Conservation (phyloP, 2,329 filamentous ascomycete species). For the Chaetomium strumarium region DNA sequence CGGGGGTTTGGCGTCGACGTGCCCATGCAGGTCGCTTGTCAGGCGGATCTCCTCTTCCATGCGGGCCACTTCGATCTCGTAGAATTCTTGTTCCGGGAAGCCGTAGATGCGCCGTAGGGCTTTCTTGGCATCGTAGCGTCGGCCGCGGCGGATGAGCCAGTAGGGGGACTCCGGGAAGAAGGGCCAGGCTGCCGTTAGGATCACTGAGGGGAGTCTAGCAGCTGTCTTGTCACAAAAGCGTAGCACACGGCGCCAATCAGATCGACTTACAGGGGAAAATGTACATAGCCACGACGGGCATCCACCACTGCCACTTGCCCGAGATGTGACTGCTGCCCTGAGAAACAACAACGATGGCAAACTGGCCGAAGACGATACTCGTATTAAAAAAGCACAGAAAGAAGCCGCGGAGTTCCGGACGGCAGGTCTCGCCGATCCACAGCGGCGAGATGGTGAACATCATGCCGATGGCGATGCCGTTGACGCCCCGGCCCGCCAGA, state of each 20-base stretch:
- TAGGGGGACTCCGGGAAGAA: slow-evolving; percentile 3
- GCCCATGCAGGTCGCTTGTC: not conserved
- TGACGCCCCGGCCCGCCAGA: slow-evolving; percentile 1
- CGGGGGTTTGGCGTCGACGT: not conserved
- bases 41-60: slow-evolving; percentile 4
- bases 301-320: slow-evolving; percentile 6
- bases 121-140: not conserved
- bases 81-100: not conserved
- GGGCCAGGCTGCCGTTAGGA: slow-evolving; percentile 1
- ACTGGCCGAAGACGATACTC: slow-evolving; percentile 2
- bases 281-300: slow-evolving; percentile 4
- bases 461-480: slow-evolving; percentile 5
- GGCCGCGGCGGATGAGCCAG: slow-evolving; percentile 1
- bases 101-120: slow-evolving; percentile 1
- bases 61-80: slow-evolving; percentile 1
- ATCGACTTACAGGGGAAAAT: slow-evolving; percentile 3
- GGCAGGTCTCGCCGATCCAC: slow-evolving; percentile 3
- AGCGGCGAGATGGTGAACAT: slow-evolving; percentile 4
- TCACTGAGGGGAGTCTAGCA: not conserved
- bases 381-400: slow-evolving; percentile 6
- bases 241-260: not conserved
- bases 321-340: slow-evolving; percentile 3
- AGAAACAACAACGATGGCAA: slow-evolving; percentile 1
- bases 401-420: slow-evolving; percentile 3
- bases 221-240: no score